Conservation (phyloP, 176 grass and related monocot species). For the Leersia perrieri region DNA sequence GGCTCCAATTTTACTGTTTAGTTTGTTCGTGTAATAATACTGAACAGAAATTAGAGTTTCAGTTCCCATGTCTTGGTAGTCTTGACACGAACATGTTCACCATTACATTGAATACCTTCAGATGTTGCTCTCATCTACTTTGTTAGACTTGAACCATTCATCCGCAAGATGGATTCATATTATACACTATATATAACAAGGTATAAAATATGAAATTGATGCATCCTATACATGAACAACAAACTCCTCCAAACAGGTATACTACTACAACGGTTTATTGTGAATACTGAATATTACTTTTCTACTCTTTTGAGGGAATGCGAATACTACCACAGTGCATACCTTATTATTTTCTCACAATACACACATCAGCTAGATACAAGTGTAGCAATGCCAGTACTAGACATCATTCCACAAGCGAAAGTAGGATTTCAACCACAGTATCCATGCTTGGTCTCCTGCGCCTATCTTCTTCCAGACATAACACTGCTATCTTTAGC, state of each 20-base stretch:
- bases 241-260: background rate
- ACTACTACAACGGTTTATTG: background rate
- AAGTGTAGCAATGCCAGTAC: background rate
- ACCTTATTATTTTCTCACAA: background rate
- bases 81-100: background rate
- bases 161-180: background rate
- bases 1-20: no score
- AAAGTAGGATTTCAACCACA: conserved; percentile 33
- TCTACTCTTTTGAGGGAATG: background rate
- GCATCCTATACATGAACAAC: background rate
- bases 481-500: conserved; percentile 40
- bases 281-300: background rate
- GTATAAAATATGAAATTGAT: background rate
- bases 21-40: no score
- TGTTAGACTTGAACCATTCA: background rate
- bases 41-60: background rate
- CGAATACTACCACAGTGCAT: background rate
- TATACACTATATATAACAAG: background rate
- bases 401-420: conserved; percentile 5
- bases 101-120: background rate
- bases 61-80: background rate
- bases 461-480: conserved; percentile 43
- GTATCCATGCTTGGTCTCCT: conserved; percentile 42
- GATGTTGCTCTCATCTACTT: background rate
- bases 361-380: background rate